Percentiles rank a stretch among this genome's conserved stretches.
These are phyloP conservation scores for Brettanomyces sp. DNA, from an alignment of 805 yeast genomes.

Conservation along the genomic window DNA sequence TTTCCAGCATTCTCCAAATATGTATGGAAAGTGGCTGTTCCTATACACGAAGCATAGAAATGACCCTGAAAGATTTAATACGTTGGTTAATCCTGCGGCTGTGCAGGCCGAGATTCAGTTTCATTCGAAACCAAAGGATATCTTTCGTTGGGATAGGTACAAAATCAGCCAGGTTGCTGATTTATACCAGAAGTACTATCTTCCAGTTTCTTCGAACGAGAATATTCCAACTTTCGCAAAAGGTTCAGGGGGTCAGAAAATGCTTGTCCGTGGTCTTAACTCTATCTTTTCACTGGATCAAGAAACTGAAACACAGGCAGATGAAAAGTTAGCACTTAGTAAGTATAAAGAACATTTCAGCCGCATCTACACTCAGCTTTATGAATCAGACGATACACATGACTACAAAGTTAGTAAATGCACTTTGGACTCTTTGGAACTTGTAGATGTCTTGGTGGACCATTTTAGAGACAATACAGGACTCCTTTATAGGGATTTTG, in stretches of 20 bases:
- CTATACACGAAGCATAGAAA: conserved; percentile 5
- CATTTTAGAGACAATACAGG: conserved; percentile 1
- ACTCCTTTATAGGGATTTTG: background rate
- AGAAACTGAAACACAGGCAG: background rate
- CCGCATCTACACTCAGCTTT: conserved; percentile 9
- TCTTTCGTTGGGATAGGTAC: conserved; percentile 39
- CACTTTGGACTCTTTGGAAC: background rate
- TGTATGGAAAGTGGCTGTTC: conserved; percentile 21
- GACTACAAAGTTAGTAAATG: background rate
- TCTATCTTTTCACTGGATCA: background rate
- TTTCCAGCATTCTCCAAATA: conserved; percentile 17
- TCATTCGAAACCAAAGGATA: conserved; percentile 24
- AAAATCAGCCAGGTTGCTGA: conserved; percentile 38
- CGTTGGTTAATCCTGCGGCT: conserved; percentile 6
- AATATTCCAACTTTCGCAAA: background rate
- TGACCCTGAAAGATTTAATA: conserved; percentile 3
- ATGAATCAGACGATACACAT: conserved; percentile 1
- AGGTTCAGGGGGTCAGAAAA: background rate
- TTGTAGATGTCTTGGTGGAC: conserved; percentile 4
- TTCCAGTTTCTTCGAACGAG: conserved; percentile 2
- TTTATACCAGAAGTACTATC: conserved; percentile 33
- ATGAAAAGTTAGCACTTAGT: background rate
- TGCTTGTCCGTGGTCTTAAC: background rate
- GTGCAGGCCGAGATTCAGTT: conserved; percentile 11
- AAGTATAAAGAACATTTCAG: conserved; percentile 7